A percentile compares a stretch with the other conserved stretches of the same genome.
phyloP scores from a whole-genome alignment of 805 yeast genomes.

The Kuraishia molischiana region DNA sequence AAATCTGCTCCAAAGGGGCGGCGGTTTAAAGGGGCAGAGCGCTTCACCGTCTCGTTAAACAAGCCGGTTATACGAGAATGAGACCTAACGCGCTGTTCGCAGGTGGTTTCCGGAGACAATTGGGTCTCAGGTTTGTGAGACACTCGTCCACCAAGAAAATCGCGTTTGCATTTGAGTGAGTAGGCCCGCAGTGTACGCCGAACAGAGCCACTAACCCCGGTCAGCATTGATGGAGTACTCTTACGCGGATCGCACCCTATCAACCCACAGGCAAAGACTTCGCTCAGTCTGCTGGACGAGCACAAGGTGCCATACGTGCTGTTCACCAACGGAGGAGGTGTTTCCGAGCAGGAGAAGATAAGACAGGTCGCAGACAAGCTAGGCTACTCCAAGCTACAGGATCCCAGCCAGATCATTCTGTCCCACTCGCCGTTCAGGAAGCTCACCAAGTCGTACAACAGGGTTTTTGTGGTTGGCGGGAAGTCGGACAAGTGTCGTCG shows the following conservation, averaged over 20 bases:
- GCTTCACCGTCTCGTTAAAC: too few relatives aligned
- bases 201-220: conserved; percentile 13
- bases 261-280: conserved; percentile 52
- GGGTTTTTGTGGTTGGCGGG: conserved; percentile 84
- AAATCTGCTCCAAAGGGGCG: too few relatives aligned
- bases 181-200: neutral
- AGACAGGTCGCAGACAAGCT: conserved; percentile 37
- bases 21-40: too few relatives aligned
- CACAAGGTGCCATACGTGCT: conserved; percentile 66
- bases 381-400: conserved; percentile 25
- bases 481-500: conserved; percentile 55
- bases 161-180: conserved; percentile 25
- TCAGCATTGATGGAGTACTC: conserved; percentile 79
- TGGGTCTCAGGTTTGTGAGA: neutral
- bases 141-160: conserved; percentile 6
- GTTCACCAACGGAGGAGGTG: conserved; percentile 89
- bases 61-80: too few relatives aligned
- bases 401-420: conserved; percentile 62
- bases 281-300: conserved; percentile 27
- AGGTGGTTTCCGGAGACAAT: too few relatives aligned
- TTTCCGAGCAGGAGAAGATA: conserved; percentile 52
- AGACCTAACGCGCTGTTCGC: too few relatives aligned
- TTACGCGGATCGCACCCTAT: conserved; percentile 64
- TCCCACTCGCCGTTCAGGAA: conserved; percentile 81
- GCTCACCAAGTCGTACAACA: conserved; percentile 34